phyloP scores from a whole-genome alignment of 108 stramenopile species.

The Cyclotella cryptica region DNA sequence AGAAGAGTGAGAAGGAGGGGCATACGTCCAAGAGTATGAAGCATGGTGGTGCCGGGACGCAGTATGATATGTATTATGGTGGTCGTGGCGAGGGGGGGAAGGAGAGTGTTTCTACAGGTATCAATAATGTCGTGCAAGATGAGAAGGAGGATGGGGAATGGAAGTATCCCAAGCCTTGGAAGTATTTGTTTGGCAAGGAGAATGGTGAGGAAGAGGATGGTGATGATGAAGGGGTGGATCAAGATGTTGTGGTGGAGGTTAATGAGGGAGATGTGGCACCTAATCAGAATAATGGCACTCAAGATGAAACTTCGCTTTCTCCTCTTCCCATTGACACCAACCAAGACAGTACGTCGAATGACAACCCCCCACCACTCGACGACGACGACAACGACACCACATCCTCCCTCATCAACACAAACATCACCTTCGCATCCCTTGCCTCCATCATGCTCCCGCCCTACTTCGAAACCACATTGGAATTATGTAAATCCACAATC shows the following conservation, averaged over 20 bases:
- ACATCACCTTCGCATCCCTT: constrained; percentile 37
- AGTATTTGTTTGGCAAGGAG: constrained; percentile 5
- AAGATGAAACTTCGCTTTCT: not conserved
- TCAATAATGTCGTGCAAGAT: too few relatives aligned
- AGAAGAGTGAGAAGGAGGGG: not conserved
- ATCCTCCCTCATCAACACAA: not conserved
- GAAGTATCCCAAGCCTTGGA: constrained; percentile 8
- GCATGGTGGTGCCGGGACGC: not conserved
- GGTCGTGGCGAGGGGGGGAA: not conserved
- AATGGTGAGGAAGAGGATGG: not conserved
- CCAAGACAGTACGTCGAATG: not conserved
- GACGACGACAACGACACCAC: not conserved
- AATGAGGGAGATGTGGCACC: not conserved
- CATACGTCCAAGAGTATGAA: not conserved
- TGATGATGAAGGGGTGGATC: not conserved
- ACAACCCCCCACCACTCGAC: too few relatives aligned
- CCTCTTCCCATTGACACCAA: not conserved
- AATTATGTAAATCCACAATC: constrained; percentile 39
- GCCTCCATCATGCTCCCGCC: constrained; percentile 42
- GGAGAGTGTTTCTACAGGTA: too few relatives aligned
- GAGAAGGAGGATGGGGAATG: not conserved
- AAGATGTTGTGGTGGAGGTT: not conserved
- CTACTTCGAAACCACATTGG: constrained; percentile 44
- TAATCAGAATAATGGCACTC: not conserved
- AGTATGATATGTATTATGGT: not conserved